Percentiles rank a stretch among this genome's conserved stretches.
Conservation (phyloP, 176 grass and related monocot species). For the Aechmea fasciata region DNA sequence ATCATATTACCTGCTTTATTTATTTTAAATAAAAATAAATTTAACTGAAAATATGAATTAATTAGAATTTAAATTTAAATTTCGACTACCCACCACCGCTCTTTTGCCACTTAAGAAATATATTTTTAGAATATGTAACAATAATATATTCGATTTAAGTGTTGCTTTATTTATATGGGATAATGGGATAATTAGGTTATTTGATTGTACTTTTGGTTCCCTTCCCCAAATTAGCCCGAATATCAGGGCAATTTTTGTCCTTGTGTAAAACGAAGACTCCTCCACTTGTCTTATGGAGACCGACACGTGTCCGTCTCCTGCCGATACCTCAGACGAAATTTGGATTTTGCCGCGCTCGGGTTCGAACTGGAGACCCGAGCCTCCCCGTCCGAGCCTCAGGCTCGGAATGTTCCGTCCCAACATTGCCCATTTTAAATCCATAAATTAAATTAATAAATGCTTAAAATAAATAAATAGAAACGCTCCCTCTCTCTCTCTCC, state of each 20-base stretch:
- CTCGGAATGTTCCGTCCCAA: not conserved
- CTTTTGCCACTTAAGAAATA: too few species aligned
- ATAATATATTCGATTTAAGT: too few species aligned
- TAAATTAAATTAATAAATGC: not conserved
- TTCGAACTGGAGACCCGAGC: not conserved
- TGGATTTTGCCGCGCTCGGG: constrained; percentile 21
- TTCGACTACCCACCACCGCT: too few species aligned
- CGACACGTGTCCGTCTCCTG: constrained; percentile 6
- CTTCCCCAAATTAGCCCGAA: not conserved
- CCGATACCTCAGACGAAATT: not conserved
- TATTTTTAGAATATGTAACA: too few species aligned
- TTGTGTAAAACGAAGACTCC: not conserved
- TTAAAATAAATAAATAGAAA: not conserved
- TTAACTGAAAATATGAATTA: too few species aligned
- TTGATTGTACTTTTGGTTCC: not conserved
- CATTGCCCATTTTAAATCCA: not conserved
- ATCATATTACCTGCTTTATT: too few species aligned
- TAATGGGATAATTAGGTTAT: too few species aligned
- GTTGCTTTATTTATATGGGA: too few species aligned
- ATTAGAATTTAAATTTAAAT: too few species aligned
- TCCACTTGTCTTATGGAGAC: not conserved
- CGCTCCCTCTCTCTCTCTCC: not conserved
- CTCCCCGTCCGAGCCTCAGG: not conserved
- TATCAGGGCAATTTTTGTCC: not conserved
- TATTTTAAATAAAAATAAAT: too few species aligned